Conservation (phyloP, 768 basidiomycete genomes). For the Trametes sanguinea region DNA sequence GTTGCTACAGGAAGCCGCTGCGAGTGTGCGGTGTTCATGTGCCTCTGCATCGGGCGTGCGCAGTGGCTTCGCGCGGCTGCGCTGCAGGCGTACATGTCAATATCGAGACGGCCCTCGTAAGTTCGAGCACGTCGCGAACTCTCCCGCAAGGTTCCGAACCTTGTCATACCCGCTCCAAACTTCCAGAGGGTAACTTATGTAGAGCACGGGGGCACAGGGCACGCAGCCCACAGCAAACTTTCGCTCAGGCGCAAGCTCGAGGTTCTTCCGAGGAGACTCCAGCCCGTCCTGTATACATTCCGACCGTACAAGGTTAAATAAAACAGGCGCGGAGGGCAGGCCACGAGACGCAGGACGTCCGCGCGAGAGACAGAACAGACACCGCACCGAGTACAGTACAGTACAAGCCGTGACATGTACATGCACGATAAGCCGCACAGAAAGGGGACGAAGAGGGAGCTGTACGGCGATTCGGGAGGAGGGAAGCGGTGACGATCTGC, state of each 20-base stretch:
- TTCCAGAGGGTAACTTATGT: too few species aligned
- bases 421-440: background rate
- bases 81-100: background rate
- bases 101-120: too few species aligned
- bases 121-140: too few species aligned
- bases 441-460: background rate
- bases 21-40: too few species aligned
- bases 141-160: too few species aligned
- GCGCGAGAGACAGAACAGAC: background rate
- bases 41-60: too few species aligned
- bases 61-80: too few species aligned
- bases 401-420: background rate
- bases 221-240: background rate
- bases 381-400: background rate
- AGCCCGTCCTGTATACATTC: constrained; percentile 1
- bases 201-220: too few species aligned
- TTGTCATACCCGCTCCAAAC: too few species aligned
- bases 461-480: background rate
- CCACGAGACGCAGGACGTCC: background rate
- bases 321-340: constrained; percentile 5
- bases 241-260: background rate
- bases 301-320: constrained; percentile 15
- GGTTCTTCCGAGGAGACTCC: constrained; percentile 19
- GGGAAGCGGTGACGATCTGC: background rate
- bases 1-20: too few species aligned